Percentiles rank a stretch among this genome's conserved stretches.
Conservation (phyloP, 2,329 filamentous ascomycete species). For the Chrysoporthe puriensis region DNA sequence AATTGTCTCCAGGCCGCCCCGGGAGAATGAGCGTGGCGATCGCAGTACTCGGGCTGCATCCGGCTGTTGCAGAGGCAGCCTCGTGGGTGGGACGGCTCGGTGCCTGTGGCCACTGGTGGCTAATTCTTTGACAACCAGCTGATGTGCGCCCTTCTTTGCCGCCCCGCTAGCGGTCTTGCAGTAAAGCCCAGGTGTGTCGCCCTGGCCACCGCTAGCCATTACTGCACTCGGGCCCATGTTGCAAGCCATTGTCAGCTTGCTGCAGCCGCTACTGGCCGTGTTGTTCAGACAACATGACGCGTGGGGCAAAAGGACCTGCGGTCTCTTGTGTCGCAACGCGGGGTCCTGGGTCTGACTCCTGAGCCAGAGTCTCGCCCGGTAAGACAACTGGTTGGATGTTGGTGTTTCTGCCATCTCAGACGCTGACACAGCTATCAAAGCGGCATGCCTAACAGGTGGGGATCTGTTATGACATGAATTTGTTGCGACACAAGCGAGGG, state of each 20-base stretch:
- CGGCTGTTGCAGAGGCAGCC: conserved; percentile 1
- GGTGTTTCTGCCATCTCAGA: conserved; percentile 22
- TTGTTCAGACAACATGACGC: conserved; percentile 6
- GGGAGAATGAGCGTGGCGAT: conserved; percentile 1
- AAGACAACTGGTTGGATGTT: conserved; percentile 10
- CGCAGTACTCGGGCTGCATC: neutral
- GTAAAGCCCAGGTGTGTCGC: conserved; percentile 1
- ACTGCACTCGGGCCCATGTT: neutral
- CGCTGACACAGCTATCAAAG: conserved; percentile 20
- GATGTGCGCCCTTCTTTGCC: conserved; percentile 10
- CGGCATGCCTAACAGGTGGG: conserved; percentile 9
- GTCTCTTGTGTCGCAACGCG: conserved; percentile 4
- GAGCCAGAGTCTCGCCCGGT: conserved; percentile 4
- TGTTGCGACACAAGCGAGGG: conserved; percentile 16
- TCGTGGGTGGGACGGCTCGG: conserved; percentile 1
- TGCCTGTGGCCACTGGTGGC: conserved; percentile 8
- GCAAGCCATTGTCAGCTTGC: neutral
- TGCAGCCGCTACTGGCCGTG: neutral
- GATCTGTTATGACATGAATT: conserved; percentile 13
- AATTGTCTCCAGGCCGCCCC: neutral
- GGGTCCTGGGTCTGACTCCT: neutral
- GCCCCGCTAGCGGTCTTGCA: conserved; percentile 5
- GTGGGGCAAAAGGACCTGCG: neutral
- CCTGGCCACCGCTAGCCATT: neutral
- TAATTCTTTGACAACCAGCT: conserved; percentile 4